Percentiles rank a stretch among this genome's conserved stretches.
Evolutionary conservation across 1,284 basidiomycete genomes (phyloP).

Genomic region (Flammula alnicola): DNA sequence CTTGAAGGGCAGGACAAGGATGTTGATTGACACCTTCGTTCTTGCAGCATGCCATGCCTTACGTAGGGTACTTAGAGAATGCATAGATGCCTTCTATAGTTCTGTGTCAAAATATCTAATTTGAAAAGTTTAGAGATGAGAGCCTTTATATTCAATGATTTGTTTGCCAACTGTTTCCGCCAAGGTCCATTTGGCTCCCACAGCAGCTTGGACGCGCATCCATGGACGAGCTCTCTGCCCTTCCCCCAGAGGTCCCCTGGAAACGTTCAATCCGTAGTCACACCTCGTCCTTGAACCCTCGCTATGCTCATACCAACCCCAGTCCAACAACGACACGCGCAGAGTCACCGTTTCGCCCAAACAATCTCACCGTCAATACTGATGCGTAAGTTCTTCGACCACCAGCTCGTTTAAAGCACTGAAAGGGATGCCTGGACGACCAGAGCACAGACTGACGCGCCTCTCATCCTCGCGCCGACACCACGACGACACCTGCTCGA

Average conservation of each 20-base stretch:
- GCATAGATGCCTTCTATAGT: neutral
- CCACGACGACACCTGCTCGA: constrained; percentile 61
- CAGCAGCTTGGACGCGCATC: neutral
- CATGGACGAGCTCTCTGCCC: constrained; percentile 41
- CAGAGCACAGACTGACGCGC: constrained; percentile 17
- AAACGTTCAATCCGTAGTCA: constrained; percentile 31
- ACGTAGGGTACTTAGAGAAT: neutral
- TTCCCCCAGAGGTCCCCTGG: constrained; percentile 36
- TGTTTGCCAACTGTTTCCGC: too few species aligned
- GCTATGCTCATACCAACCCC: constrained; percentile 24
- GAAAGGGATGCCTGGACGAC: neutral
- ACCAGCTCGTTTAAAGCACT: neutral
- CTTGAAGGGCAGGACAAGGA: constrained; percentile 67
- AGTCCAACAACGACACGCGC: constrained; percentile 30
- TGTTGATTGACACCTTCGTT: constrained; percentile 34
- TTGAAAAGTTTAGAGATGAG: too few species aligned
- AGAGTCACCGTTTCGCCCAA: constrained; percentile 25
- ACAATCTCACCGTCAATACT: constrained; percentile 15
- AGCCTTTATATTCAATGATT: too few species aligned
- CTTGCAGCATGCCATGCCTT: neutral
- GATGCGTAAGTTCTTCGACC: constrained; percentile 16
- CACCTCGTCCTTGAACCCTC: constrained; percentile 34
- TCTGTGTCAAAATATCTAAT: neutral
- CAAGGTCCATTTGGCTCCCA: constrained; percentile 1
- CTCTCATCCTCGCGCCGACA: constrained; percentile 59